phyloP scores from a whole-genome alignment of 2,329 filamentous ascomycete genomes.

The Trichoderma pleuroti region DNA sequence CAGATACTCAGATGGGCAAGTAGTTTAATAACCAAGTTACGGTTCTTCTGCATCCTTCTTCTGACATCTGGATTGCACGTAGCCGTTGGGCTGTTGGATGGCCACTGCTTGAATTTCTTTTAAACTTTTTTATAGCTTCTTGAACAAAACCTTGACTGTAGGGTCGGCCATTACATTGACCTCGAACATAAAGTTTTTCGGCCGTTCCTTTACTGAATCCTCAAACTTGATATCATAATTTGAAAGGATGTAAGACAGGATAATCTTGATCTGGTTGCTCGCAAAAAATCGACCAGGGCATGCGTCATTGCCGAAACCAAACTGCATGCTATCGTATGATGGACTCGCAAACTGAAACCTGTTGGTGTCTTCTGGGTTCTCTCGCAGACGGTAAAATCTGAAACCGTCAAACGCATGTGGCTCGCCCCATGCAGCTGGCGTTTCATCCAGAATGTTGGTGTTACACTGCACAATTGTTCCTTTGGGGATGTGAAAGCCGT shows the following conservation, averaged over 20 bases:
- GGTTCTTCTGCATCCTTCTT: neutral
- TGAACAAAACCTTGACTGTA: neutral
- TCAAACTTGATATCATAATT: constrained; percentile 47
- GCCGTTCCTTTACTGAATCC: neutral
- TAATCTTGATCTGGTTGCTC: constrained; percentile 49
- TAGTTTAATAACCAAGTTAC: neutral
- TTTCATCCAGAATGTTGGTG: neutral
- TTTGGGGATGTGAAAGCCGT: constrained; percentile 41
- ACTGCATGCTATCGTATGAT: constrained; percentile 44
- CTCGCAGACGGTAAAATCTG: constrained; percentile 41
- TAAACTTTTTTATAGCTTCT: too few species aligned
- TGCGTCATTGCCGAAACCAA: constrained; percentile 52
- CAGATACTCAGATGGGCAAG: neutral
- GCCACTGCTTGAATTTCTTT: too few species aligned
- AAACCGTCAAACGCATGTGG: constrained; percentile 43
- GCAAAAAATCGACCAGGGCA: constrained; percentile 53
- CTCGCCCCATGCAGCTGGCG: constrained; percentile 14
- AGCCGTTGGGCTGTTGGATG: neutral
- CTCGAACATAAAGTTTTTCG: neutral
- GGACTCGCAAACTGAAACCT: constrained; percentile 47
- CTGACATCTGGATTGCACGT: neutral
- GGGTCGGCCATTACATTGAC: neutral
- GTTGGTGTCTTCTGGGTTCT: constrained; percentile 32
- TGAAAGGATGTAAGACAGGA: constrained; percentile 44
- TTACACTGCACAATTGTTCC: constrained; percentile 37